Conservation (phyloP, 768 basidiomycete genomes). For the Heimioporus sp. region DNA sequence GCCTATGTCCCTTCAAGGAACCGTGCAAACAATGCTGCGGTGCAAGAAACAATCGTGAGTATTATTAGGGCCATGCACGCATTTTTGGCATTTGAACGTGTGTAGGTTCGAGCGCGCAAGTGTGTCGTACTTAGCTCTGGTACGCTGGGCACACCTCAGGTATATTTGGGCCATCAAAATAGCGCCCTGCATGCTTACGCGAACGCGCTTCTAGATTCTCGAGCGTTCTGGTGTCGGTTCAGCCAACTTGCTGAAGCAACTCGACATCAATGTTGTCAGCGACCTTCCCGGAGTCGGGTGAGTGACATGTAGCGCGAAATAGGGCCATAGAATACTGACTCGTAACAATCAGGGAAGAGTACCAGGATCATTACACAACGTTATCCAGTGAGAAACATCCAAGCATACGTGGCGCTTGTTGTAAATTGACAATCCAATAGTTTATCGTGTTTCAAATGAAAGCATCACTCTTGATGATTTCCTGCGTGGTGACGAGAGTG, state of each 20-base stretch:
- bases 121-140: slow-evolving; percentile 64
- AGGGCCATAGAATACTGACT: background rate
- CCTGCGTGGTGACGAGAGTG: slow-evolving; percentile 62
- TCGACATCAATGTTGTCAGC: slow-evolving; percentile 60
- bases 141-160: slow-evolving; percentile 66
- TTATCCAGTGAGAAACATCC: slow-evolving; percentile 45
- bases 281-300: slow-evolving; percentile 72
- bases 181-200: background rate
- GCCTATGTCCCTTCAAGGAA: slow-evolving; percentile 66
- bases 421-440: slow-evolving; percentile 27
- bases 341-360: slow-evolving; percentile 49
- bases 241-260: slow-evolving; percentile 49
- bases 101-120: slow-evolving; percentile 54
- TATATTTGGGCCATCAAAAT: background rate
- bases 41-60: slow-evolving; percentile 55
- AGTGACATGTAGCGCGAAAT: slow-evolving; percentile 16
- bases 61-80: background rate
- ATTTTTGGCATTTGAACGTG: background rate
- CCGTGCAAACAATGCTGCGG: slow-evolving; percentile 47
- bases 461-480: slow-evolving; percentile 64
- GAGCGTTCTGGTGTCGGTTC: slow-evolving; percentile 71
- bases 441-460: slow-evolving; percentile 68
- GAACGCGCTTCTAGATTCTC: slow-evolving; percentile 44
- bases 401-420: background rate
- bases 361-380: slow-evolving; percentile 75